Conservation (phyloP, 768 basidiomycete genomes). For the Tylopilus rubrobrunneus region DNA sequence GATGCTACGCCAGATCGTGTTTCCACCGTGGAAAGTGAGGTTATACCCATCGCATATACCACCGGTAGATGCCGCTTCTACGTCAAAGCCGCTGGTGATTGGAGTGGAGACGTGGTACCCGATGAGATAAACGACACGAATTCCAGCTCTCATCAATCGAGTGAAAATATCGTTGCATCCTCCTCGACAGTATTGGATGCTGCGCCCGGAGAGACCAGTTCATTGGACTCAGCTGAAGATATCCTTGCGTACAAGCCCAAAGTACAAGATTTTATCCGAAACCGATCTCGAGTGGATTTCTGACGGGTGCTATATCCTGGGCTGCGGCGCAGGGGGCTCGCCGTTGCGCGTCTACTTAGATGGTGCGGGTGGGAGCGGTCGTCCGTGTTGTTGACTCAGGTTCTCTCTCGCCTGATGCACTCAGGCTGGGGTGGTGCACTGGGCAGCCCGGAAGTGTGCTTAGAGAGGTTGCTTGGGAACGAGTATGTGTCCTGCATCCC, state of each 20-base stretch:
- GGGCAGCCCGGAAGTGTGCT: slow-evolving; percentile 39
- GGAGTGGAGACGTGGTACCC: slow-evolving; percentile 26
- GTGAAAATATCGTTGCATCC: slow-evolving; percentile 1
- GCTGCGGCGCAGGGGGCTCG: slow-evolving; percentile 61
- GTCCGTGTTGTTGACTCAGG: slow-evolving; percentile 44
- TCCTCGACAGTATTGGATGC: slow-evolving; percentile 3
- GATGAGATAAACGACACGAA: slow-evolving; percentile 19
- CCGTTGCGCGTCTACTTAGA: slow-evolving; percentile 51
- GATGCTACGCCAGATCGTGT: slow-evolving; percentile 43
- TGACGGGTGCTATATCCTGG: slow-evolving; percentile 60
- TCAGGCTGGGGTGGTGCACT: slow-evolving; percentile 39
- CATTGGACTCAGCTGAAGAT: slow-evolving; percentile 15
- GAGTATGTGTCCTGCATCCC: slow-evolving; percentile 24
- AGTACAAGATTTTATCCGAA: slow-evolving; percentile 41
- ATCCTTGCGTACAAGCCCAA: slow-evolving; percentile 36
- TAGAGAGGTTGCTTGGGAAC: slow-evolving; percentile 36
- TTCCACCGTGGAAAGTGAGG: slow-evolving; percentile 53
- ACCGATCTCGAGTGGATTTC: slow-evolving; percentile 55
- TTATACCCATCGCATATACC: slow-evolving; percentile 42
- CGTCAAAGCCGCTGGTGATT: slow-evolving; percentile 59
- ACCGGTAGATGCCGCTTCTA: slow-evolving; percentile 40
- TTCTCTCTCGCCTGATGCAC: slow-evolving; percentile 39
- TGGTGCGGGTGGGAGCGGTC: slow-evolving; percentile 45
- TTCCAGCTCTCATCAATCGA: neutral
- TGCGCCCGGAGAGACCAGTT: slow-evolving; percentile 13